phyloP scores from a whole-genome alignment of 306 rosid species.

The Biancaea sappan region DNA sequence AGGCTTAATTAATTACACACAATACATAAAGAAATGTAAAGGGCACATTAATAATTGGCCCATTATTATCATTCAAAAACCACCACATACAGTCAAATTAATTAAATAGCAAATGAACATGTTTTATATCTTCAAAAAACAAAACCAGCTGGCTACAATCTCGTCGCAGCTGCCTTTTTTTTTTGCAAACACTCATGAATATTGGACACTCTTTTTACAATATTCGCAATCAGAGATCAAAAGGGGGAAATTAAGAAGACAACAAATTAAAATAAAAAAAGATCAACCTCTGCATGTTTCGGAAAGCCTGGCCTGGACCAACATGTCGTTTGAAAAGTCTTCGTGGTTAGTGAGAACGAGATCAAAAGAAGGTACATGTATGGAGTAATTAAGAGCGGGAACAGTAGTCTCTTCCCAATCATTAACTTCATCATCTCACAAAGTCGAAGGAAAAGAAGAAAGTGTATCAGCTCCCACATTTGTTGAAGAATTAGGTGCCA shows the following conservation, averaged over 20 bases:
- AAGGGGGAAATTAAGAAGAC: neutral
- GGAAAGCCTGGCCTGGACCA: conserved; percentile 54
- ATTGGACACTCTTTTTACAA: conserved; percentile 50
- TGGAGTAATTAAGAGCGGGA: conserved; percentile 25
- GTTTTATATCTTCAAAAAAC: conserved; percentile 31
- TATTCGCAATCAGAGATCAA: conserved; percentile 47
- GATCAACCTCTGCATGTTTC: conserved; percentile 46
- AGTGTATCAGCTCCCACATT: conserved; percentile 44
- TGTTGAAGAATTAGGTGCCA: conserved; percentile 45
- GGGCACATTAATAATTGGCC: neutral
- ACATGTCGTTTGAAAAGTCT: conserved; percentile 26
- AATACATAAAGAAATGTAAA: neutral
- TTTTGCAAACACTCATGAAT: conserved; percentile 43
- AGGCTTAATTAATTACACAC: too few relatives aligned
- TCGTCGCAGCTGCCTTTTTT: conserved; percentile 40
- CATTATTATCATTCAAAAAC: conserved; percentile 45
- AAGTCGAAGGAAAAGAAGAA: conserved; percentile 74
- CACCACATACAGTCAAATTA: conserved; percentile 20
- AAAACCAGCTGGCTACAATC: conserved; percentile 40
- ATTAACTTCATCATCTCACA: conserved; percentile 47
- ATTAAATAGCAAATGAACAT: conserved; percentile 36
- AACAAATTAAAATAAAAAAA: conserved; percentile 12
- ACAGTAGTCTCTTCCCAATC: conserved; percentile 29
- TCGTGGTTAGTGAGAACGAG: conserved; percentile 33
- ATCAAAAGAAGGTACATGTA: neutral